Percentiles rank a stretch among this genome's conserved stretches.
Conservation (phyloP, 2,329 filamentous ascomycete genomes). For the Aspergillus amoenus region DNA sequence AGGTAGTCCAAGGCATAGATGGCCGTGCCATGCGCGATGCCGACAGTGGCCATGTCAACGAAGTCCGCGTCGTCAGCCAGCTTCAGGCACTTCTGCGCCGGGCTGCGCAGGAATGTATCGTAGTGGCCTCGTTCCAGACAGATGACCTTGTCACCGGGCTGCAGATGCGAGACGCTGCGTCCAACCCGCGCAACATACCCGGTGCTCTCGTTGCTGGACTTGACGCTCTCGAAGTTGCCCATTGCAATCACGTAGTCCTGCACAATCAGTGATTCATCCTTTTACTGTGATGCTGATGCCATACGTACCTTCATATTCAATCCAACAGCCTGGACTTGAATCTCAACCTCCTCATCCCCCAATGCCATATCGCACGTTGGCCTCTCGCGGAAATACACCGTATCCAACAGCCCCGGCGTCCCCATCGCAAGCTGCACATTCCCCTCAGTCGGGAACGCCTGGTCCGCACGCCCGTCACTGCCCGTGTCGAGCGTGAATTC, state of each 20-base stretch:
- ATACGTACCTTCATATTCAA: not conserved
- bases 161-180: not conserved
- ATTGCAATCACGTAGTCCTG: not conserved
- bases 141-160: not conserved
- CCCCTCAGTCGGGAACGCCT: not conserved
- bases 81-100: not conserved
- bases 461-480: not conserved
- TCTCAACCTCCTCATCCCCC: not conserved
- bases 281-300: too few species aligned
- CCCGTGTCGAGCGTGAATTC: not conserved
- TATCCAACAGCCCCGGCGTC: not conserved
- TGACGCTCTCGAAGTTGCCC: constrained; percentile 1
- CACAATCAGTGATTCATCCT: not conserved
- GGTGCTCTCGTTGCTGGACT: constrained; percentile 1
- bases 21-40: constrained; percentile 16
- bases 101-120: not conserved
- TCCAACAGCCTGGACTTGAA: not conserved
- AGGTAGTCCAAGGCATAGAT: constrained; percentile 18
- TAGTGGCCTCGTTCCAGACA: not conserved
- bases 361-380: not conserved
- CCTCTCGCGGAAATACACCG: not conserved
- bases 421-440: not conserved
- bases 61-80: not conserved
- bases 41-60: not conserved
- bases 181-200: not conserved